Evolutionary conservation across 2,329 filamentous ascomycete genomes (phyloP).

Genomic region (Emericellopsis atlantica): DNA sequence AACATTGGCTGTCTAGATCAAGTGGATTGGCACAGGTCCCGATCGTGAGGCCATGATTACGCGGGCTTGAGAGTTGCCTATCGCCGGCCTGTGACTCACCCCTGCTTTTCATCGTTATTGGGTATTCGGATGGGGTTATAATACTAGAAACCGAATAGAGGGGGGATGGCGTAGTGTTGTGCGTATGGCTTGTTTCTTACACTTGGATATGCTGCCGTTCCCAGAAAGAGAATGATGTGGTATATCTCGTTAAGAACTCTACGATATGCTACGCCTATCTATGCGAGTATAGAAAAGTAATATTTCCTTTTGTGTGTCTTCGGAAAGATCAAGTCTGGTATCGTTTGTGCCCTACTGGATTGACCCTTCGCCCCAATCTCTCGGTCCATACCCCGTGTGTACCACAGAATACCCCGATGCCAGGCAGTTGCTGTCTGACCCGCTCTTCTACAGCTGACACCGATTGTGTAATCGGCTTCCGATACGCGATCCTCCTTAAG

Average conservation of each 20-base stretch:
- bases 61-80: background rate
- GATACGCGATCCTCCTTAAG: too few relatives aligned
- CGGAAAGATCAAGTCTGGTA: too few relatives aligned
- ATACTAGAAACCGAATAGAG: background rate
- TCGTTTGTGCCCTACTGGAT: too few relatives aligned
- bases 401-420: too few relatives aligned
- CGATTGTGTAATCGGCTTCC: too few relatives aligned
- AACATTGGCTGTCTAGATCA: slow-evolving; percentile 4
- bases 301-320: too few relatives aligned
- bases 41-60: slow-evolving; percentile 7
- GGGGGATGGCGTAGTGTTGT: background rate
- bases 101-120: background rate
- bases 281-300: too few relatives aligned
- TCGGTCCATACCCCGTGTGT: too few relatives aligned
- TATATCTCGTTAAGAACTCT: background rate
- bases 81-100: background rate
- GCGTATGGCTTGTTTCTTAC: background rate
- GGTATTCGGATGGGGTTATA: background rate
- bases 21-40: slow-evolving; percentile 8
- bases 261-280: too few relatives aligned
- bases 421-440: too few relatives aligned
- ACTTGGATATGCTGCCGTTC: background rate
- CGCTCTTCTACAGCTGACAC: too few relatives aligned
- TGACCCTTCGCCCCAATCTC: too few relatives aligned
- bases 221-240: background rate